Conservation (phyloP, 1,139 yeast genomes). For the Blastobotrys elegans region DNA sequence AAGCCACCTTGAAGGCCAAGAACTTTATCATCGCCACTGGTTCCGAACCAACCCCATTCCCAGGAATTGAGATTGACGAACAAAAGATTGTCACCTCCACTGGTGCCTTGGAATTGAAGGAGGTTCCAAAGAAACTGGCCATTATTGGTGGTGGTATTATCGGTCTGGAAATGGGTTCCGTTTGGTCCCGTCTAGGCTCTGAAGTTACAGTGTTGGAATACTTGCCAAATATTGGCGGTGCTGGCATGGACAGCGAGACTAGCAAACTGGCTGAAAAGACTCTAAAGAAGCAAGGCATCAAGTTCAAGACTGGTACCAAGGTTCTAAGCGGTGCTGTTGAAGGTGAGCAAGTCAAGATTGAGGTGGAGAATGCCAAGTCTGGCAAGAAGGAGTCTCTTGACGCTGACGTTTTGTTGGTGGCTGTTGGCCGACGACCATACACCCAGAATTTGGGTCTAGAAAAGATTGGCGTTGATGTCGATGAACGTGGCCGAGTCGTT, state of each 20-base stretch:
- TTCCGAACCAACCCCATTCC: constrained; percentile 98
- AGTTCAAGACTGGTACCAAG: constrained; percentile 89
- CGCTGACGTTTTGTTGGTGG: constrained; percentile 91
- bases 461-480: constrained; percentile 81
- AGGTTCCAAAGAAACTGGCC: constrained; percentile 85
- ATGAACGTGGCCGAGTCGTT: constrained; percentile 86
- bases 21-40: constrained; percentile 97
- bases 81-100: constrained; percentile 96
- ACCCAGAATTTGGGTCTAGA: constrained; percentile 87
- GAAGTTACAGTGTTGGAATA: constrained; percentile 94
- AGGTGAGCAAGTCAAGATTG: constrained; percentile 82
- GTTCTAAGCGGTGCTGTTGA: constrained; percentile 81
- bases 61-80: constrained; percentile 95
- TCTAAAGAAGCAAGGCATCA: constrained; percentile 89
- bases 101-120: constrained; percentile 79
- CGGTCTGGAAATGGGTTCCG: constrained; percentile 99
- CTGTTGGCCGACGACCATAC: constrained; percentile 98
- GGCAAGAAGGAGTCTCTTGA: constrained; percentile 78
- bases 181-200: constrained; percentile 90
- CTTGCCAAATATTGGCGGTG: constrained; percentile 82
- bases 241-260: constrained; percentile 96
- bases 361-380: constrained; percentile 82
- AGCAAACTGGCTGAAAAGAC: constrained; percentile 85
- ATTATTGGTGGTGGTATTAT: constrained; percentile 99
- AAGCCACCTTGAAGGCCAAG: constrained; percentile 64